Conservation (phyloP, 225 moss, liverwort and hornwort species). For the Marchantia paleacea region DNA sequence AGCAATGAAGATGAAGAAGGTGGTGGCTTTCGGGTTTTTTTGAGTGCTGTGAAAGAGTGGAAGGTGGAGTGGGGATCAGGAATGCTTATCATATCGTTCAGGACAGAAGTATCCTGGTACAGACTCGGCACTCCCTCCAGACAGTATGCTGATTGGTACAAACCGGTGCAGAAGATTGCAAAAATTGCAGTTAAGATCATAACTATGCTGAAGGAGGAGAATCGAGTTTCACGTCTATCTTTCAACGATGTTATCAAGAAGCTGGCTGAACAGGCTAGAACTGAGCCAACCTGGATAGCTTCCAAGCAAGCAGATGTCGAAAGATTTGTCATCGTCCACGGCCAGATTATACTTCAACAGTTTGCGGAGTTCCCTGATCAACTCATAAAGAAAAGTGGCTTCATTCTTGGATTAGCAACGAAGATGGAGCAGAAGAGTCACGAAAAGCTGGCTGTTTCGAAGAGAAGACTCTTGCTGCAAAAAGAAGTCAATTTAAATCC, state of each 20-base stretch:
- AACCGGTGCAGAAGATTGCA: conserved; percentile 73
- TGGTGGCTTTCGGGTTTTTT: conserved; percentile 67
- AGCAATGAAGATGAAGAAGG: conserved; percentile 1
- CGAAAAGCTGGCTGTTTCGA: conserved; percentile 61
- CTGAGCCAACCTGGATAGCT: conserved; percentile 59
- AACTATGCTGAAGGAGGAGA: conserved; percentile 79
- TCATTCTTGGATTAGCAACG: conserved; percentile 59
- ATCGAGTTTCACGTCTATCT: conserved; percentile 77
- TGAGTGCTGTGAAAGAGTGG: conserved; percentile 98
- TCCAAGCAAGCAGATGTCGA: conserved; percentile 68
- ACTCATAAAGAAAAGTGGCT: conserved; percentile 64
- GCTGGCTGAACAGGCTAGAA: conserved; percentile 51
- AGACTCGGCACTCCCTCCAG: conserved; percentile 81
- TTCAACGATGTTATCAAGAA: conserved; percentile 78
- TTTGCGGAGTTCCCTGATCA: conserved; percentile 88
- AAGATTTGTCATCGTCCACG: conserved; percentile 90
- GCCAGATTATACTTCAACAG: conserved; percentile 90
- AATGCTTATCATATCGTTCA: conserved; percentile 75
- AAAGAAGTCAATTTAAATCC: conserved; percentile 90
- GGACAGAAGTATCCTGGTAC: conserved; percentile 96
- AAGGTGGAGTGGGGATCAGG: conserved; percentile 88
- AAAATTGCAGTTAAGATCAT: conserved; percentile 74
- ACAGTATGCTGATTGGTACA: conserved; percentile 74
- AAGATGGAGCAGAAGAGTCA: conserved; percentile 91
- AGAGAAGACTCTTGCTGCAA: conserved; percentile 50